Evolutionary conservation across 306 rosid species (phyloP).

Genomic region (Cotoneaster glaucophyllus): DNA sequence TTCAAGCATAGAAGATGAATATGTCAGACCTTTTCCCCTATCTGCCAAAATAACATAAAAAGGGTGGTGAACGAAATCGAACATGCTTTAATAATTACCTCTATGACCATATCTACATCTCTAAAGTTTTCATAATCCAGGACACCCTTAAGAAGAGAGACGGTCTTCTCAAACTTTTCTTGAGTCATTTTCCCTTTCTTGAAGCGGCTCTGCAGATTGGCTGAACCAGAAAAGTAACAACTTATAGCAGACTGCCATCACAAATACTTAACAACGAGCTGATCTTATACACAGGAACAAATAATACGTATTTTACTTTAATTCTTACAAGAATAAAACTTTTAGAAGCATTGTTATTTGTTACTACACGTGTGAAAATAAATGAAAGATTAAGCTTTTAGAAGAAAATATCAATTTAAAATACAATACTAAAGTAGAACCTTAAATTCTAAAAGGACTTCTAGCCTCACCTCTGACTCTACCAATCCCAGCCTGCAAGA

Average conservation of each 20-base stretch:
- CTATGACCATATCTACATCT: constrained; percentile 96
- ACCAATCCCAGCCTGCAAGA: constrained; percentile 77
- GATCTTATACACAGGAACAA: not conserved
- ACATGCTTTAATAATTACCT: constrained; percentile 41
- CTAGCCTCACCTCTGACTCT: constrained; percentile 77
- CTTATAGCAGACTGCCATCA: not conserved
- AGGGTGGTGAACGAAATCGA: not conserved
- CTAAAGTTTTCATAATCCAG: constrained; percentile 67
- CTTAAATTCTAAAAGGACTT: not conserved
- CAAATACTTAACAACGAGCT: not conserved
- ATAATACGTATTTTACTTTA: not conserved
- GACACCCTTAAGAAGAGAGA: constrained; percentile 71
- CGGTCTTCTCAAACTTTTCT: constrained; percentile 63
- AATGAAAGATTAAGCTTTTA: not conserved
- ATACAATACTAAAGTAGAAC: constrained; percentile 15
- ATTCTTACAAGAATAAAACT: not conserved
- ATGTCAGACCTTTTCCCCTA: constrained; percentile 10
- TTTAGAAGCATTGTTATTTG: not conserved
- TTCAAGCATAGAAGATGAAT: constrained; percentile 27
- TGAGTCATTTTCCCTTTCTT: constrained; percentile 72
- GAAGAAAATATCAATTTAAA: not conserved
- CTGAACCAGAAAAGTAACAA: constrained; percentile 33
- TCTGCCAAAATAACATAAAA: constrained; percentile 8
- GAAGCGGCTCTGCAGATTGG: constrained; percentile 79
- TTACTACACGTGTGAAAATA: not conserved